phyloP scores from a whole-genome alignment of 768 basidiomycete genomes.

The Tubosaeta brunneosetosa region DNA sequence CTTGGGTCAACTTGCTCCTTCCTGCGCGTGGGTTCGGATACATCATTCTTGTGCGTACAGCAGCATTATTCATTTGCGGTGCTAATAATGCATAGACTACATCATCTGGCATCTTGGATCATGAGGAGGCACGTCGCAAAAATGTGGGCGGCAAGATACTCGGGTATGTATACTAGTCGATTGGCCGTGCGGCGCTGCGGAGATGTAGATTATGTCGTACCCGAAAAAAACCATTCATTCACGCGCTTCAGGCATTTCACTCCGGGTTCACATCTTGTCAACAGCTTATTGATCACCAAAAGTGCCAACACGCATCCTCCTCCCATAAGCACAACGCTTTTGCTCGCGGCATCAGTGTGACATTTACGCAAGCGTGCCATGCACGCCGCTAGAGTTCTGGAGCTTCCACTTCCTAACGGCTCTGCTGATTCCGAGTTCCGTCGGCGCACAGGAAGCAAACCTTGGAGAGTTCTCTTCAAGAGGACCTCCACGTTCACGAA shows the following conservation, averaged over 20 bases:
- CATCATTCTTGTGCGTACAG: slow-evolving; percentile 77
- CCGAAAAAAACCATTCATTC: slow-evolving; percentile 10
- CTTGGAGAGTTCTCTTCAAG: no score
- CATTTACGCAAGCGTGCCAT: no score
- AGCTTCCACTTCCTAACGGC: no score
- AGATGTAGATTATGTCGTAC: slow-evolving; percentile 22
- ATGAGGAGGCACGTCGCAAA: slow-evolving; percentile 98
- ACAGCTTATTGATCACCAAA: neutral
- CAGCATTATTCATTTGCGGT: neutral
- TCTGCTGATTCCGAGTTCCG: no score
- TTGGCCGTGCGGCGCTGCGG: slow-evolving; percentile 1
- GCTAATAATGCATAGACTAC: slow-evolving; percentile 61
- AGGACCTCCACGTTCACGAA: no score
- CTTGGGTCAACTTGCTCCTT: slow-evolving; percentile 94
- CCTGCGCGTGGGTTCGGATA: slow-evolving; percentile 96
- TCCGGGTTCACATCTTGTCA: neutral
- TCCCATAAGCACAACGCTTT: no score
- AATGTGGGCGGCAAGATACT: slow-evolving; percentile 95
- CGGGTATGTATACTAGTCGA: slow-evolving; percentile 80
- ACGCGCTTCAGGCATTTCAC: neutral
- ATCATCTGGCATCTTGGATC: slow-evolving; percentile 96
- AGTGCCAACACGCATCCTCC: neutral
- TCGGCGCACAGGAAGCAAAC: no score
- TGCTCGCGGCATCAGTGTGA: no score
- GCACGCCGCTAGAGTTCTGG: no score